Evolutionary conservation across 2,329 filamentous ascomycete species (phyloP).

Genomic region (Malbranchea zuffiana): DNA sequence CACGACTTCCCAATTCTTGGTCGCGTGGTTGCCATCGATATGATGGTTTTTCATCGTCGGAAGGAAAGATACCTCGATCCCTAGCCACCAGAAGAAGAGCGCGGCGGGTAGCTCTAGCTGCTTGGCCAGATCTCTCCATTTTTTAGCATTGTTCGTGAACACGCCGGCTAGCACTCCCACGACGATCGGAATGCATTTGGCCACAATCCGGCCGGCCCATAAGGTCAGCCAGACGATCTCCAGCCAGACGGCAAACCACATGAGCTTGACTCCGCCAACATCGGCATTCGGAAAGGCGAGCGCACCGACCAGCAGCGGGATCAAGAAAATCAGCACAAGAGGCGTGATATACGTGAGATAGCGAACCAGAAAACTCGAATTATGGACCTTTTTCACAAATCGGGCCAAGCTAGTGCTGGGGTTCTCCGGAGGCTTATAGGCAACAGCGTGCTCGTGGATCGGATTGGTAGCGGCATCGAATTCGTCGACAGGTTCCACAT

Average conservation of each 20-base stretch:
- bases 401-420: constrained; percentile 52
- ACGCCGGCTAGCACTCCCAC: constrained; percentile 57
- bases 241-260: constrained; percentile 94
- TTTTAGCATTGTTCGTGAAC: constrained; percentile 78
- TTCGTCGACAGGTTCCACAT: constrained; percentile 55
- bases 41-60: constrained; percentile 66
- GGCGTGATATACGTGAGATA: constrained; percentile 64
- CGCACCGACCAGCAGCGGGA: constrained; percentile 56
- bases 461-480: constrained; percentile 59
- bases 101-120: constrained; percentile 77
- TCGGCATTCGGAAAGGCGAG: constrained; percentile 49
- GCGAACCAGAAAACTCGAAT: constrained; percentile 54
- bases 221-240: constrained; percentile 86
- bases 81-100: constrained; percentile 85
- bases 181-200: constrained; percentile 53
- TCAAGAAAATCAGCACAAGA: constrained; percentile 51
- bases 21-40: constrained; percentile 40
- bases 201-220: constrained; percentile 62
- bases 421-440: constrained; percentile 54
- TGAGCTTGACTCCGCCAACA: constrained; percentile 62
- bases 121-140: constrained; percentile 82
- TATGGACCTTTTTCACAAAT: constrained; percentile 54
- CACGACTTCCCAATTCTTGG: constrained; percentile 59
- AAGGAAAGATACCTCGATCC: constrained; percentile 72
- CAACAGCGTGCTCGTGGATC: constrained; percentile 53